Evolutionary conservation across 106 monocot species (phyloP).

Genomic region (Amphibolis antarctica): DNA sequence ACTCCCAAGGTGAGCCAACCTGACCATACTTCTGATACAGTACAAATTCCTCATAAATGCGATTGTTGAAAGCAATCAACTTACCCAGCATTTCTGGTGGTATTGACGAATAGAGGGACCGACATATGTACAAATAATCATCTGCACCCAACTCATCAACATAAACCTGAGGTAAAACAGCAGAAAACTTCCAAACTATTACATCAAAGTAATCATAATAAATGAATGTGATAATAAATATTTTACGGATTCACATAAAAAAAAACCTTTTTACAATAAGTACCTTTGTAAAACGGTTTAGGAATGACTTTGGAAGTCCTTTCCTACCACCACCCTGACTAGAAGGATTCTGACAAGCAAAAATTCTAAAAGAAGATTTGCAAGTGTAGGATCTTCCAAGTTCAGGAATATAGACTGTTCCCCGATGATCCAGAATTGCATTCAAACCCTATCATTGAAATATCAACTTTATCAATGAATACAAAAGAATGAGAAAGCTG

Average conservation of each 20-base stretch:
- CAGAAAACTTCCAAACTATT: background rate
- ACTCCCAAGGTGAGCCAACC: conserved; percentile 95
- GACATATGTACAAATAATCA: conserved; percentile 82
- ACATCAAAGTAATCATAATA: background rate
- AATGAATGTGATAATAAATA: background rate
- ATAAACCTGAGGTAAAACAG: conserved; percentile 44
- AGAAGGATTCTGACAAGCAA: conserved; percentile 98
- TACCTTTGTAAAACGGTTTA: conserved; percentile 94
- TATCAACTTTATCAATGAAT: background rate
- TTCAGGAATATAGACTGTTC: conserved; percentile 93
- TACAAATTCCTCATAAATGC: conserved; percentile 69
- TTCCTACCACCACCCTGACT: conserved; percentile 94
- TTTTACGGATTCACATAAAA: background rate
- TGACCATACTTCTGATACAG: conserved; percentile 67
- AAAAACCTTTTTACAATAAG: background rate
- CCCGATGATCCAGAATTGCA: conserved; percentile 92
- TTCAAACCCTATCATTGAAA: conserved; percentile 62
- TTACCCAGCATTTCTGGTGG: conserved; percentile 36
- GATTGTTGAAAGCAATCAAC: conserved; percentile 62
- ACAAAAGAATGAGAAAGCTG: background rate
- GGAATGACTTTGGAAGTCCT: conserved; percentile 91
- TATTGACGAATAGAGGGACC: conserved; percentile 55
- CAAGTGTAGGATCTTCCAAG: conserved; percentile 61
- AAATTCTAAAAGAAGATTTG: conserved; percentile 68
- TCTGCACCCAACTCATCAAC: conserved; percentile 67